These are phyloP conservation scores for Pyrenula massariospora DNA, from an alignment of 495 filamentous ascomycete species.

Conservation along the genomic window DNA sequence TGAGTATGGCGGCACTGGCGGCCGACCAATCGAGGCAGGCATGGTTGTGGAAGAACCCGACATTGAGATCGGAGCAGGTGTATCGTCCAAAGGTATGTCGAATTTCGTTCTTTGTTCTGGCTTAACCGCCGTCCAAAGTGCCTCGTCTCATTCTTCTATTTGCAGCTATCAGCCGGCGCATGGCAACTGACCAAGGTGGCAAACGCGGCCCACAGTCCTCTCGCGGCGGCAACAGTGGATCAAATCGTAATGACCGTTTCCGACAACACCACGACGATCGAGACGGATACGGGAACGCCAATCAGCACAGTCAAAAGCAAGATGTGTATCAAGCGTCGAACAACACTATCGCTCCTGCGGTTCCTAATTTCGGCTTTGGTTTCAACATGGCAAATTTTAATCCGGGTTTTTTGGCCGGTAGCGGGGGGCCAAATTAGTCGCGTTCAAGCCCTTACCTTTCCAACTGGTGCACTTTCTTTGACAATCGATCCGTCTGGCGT, in stretches of 20 bases:
- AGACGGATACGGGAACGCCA: conserved; percentile 6
- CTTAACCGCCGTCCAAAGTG: neutral
- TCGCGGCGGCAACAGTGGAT: conserved; percentile 34
- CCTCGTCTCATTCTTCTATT: conserved; percentile 1
- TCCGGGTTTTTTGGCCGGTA: conserved; percentile 48
- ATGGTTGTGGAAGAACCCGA: conserved; percentile 94
- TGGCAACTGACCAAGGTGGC: conserved; percentile 66
- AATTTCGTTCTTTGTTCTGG: neutral
- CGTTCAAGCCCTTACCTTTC: conserved; percentile 29
- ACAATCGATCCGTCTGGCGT: no score
- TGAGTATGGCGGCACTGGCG: conserved; percentile 86
- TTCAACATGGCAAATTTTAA: conserved; percentile 59
- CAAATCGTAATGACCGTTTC: conserved; percentile 26
- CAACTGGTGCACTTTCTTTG: no score
- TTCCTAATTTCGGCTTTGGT: conserved; percentile 44
- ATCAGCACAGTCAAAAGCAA: conserved; percentile 6
- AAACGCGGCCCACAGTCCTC: conserved; percentile 62
- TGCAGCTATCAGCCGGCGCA: conserved; percentile 68
- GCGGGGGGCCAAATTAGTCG: conserved; percentile 20
- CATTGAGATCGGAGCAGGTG: conserved; percentile 95
- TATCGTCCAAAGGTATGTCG: conserved; percentile 69
- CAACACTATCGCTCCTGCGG: conserved; percentile 24
- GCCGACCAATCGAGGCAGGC: conserved; percentile 63
- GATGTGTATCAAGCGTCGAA: conserved; percentile 19
- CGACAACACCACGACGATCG: conserved; percentile 31